Percentiles rank a stretch among this genome's conserved stretches.
phyloP scores from a whole-genome alignment of 257 asterid species.

The Solanum stenotomum region DNA sequence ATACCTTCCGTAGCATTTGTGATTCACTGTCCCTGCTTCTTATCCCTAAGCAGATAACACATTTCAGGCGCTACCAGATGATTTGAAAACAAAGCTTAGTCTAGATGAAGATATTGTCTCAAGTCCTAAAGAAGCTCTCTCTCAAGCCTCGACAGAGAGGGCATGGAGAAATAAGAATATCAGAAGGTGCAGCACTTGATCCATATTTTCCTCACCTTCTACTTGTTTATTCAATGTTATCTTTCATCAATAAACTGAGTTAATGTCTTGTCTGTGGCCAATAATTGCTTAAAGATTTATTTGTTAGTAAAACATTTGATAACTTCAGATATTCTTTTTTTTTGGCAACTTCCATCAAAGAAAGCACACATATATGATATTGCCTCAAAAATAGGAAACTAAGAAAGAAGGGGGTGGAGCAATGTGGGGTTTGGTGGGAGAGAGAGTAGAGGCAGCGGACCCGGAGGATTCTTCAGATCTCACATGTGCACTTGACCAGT shows the following conservation, averaged over 20 bases:
- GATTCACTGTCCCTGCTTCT: background rate
- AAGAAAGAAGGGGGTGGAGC: background rate
- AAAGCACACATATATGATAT: background rate
- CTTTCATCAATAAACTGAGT: background rate
- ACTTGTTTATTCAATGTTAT: background rate
- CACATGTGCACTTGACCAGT: background rate
- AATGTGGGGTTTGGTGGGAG: background rate
- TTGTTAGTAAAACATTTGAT: background rate
- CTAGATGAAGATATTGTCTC: constrained; percentile 75
- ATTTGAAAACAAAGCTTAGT: constrained; percentile 82
- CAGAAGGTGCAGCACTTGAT: constrained; percentile 36
- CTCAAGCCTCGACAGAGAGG: constrained; percentile 57
- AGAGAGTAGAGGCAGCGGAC: background rate
- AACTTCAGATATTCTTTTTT: background rate
- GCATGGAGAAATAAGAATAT: constrained; percentile 43
- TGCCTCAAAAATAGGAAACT: background rate
- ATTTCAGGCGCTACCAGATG: constrained; percentile 90
- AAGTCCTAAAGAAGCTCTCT: constrained; percentile 80
- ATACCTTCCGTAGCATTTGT: background rate
- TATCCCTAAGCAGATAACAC: constrained; percentile 12
- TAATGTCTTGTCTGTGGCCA: background rate
- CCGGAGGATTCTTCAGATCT: background rate
- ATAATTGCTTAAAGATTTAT: background rate
- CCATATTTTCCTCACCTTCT: background rate
- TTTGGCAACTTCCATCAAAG: background rate